Percentiles rank a stretch among this genome's conserved stretches.
These are phyloP conservation scores for Besnoitia besnoiti DNA, from an alignment of 169 alveolate genomes.

Conservation along the genomic window DNA sequence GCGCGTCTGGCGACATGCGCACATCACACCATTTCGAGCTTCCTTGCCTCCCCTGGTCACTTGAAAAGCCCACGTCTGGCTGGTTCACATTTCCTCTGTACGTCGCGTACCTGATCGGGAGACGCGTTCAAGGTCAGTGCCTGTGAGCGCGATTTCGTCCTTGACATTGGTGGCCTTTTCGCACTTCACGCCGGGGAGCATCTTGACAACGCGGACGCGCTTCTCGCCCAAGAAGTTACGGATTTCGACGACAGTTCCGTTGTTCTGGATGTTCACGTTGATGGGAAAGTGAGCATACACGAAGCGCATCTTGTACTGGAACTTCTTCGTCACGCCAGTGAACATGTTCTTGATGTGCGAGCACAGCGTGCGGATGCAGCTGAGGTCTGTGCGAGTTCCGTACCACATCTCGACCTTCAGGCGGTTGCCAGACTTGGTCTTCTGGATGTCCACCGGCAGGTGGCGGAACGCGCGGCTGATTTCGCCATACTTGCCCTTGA, in stretches of 20 bases:
- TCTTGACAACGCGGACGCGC: conserved; percentile 89
- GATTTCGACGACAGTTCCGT: conserved; percentile 95
- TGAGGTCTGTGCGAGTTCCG: conserved; percentile 93
- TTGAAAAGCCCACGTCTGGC: not conserved
- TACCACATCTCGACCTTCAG: conserved; percentile 94
- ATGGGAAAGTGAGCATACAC: conserved; percentile 99
- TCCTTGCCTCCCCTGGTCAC: not conserved
- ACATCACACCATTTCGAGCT: no score
- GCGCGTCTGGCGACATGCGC: no score
- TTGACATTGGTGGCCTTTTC: conserved; percentile 92
- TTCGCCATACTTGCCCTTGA: conserved; percentile 97
- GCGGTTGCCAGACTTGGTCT: conserved; percentile 87
- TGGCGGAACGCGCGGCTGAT: conserved; percentile 95
- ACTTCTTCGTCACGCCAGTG: conserved; percentile 96
- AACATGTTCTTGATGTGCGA: conserved; percentile 97
- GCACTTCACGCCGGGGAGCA: conserved; percentile 73
- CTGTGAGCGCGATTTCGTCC: conserved; percentile 97
- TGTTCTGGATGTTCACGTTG: conserved; percentile 93
- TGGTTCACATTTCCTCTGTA: not conserved
- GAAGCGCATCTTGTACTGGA: conserved; percentile 98
- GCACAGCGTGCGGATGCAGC: conserved; percentile 95
- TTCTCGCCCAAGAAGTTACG: conserved; percentile 99
- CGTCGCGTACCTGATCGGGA: conserved; percentile 90
- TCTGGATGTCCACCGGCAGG: conserved; percentile 94
- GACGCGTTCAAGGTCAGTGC: conserved; percentile 96